A percentile compares a stretch with the other conserved stretches of the same genome.
Conservation (phyloP, 441 rosid genomes). For the Melastoma candidum region DNA sequence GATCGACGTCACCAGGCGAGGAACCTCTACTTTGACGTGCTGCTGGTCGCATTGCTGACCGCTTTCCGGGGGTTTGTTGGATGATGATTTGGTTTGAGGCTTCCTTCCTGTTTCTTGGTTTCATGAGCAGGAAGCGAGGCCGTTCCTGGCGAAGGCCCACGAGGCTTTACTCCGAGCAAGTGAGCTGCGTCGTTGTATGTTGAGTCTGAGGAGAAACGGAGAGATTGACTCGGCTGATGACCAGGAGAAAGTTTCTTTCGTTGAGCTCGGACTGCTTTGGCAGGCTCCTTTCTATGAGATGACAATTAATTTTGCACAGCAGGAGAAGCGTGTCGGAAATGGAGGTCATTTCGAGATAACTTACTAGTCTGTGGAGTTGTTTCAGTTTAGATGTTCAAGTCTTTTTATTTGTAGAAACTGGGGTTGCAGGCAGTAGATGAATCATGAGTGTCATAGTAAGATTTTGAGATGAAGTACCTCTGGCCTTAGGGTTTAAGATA, state of each 20-base stretch:
- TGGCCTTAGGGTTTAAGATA: too few relatives aligned
- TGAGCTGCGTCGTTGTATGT: constrained; percentile 35
- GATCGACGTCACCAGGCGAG: constrained; percentile 61
- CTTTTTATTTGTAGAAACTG: too few relatives aligned
- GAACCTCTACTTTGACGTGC: neutral
- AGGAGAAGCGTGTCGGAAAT: too few relatives aligned
- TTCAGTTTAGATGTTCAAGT: too few relatives aligned
- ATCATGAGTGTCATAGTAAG: too few relatives aligned
- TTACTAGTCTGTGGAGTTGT: too few relatives aligned
- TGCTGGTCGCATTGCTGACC: neutral
- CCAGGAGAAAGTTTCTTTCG: constrained; percentile 27
- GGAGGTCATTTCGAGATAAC: too few relatives aligned
- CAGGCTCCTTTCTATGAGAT: constrained; percentile 40
- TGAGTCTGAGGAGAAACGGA: constrained; percentile 26
- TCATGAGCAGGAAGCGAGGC: constrained; percentile 38
- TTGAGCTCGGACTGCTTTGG: constrained; percentile 70
- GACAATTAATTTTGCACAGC: too few relatives aligned
- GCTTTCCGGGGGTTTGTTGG: neutral
- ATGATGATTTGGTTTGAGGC: neutral
- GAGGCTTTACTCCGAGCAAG: constrained; percentile 32
- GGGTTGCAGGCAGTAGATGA: too few relatives aligned
- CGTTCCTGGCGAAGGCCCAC: constrained; percentile 40
- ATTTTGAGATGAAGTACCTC: too few relatives aligned
- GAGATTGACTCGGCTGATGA: constrained; percentile 18
- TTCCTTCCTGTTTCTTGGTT: neutral